Percentiles rank a stretch among this genome's conserved stretches.
Conservation (phyloP, 139 green algal species). For the Pseudopediastrum boryanum region DNA sequence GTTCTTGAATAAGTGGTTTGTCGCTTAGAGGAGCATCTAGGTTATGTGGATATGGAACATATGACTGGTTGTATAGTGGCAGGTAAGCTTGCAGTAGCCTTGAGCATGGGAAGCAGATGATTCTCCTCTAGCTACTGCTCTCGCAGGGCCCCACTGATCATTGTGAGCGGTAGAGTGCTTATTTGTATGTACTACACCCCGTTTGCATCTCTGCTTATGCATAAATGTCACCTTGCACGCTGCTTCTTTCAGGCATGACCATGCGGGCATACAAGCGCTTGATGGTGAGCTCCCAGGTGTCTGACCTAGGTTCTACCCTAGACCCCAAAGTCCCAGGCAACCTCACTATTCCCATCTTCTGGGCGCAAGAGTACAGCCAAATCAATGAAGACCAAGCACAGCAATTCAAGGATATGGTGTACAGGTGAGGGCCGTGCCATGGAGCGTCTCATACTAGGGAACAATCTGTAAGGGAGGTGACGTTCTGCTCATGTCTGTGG, state of each 20-base stretch:
- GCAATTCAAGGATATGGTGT: conserved; percentile 23
- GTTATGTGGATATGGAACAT: not conserved
- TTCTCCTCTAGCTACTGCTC: too few species aligned
- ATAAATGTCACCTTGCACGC: not conserved
- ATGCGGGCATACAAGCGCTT: conserved; percentile 53
- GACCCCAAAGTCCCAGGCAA: conserved; percentile 38
- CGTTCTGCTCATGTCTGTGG: too few species aligned
- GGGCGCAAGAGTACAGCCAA: conserved; percentile 48
- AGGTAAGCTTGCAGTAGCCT: too few species aligned
- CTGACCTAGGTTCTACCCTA: not conserved
- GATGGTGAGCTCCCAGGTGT: conserved; percentile 51
- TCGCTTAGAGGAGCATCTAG: not conserved
- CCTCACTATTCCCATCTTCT: conserved; percentile 68
- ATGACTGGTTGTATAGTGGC: too few species aligned
- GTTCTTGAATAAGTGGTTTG: not conserved
- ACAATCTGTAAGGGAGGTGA: too few species aligned
- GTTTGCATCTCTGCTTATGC: too few species aligned
- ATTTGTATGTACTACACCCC: too few species aligned
- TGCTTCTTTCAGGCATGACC: conserved; percentile 50
- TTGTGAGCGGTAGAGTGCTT: too few species aligned
- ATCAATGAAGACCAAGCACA: not conserved
- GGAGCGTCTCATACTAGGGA: too few species aligned
- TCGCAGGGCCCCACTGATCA: too few species aligned
- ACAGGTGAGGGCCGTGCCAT: not conserved
- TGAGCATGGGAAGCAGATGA: too few species aligned